A percentile compares a stretch with the other conserved stretches of the same genome.
These are phyloP conservation scores for Yamadazyma dushanensis DNA, from an alignment of 1,139 yeast genomes.

Conservation along the genomic window DNA sequence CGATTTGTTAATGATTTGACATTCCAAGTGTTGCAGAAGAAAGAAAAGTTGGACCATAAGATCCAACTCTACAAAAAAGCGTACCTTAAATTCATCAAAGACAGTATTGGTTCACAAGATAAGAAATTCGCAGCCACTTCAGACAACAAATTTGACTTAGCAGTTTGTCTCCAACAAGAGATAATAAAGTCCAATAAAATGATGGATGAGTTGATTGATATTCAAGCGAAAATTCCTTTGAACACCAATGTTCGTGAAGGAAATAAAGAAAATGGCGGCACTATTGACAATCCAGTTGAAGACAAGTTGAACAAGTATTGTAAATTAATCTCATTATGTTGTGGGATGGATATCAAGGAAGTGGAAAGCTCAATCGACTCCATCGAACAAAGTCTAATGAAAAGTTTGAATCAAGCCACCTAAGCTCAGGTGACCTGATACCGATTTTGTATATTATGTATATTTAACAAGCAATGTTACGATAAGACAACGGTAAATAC, in stretches of 20 bases:
- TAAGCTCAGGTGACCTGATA: no score
- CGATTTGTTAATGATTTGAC: constrained; percentile 42
- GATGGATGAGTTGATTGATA: constrained; percentile 18
- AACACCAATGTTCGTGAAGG: constrained; percentile 9
- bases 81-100: constrained; percentile 12
- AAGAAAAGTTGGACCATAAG: constrained; percentile 29
- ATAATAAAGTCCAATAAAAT: constrained; percentile 23
- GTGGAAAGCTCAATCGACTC: constrained; percentile 45
- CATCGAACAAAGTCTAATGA: constrained; percentile 39
- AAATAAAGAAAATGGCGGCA: constrained; percentile 17
- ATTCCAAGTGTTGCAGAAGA: constrained; percentile 35
- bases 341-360: constrained; percentile 45
- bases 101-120: not conserved
- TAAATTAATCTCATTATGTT: constrained; percentile 42
- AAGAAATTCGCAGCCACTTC: not conserved
- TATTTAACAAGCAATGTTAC: no score
- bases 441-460: constrained; percentile 9
- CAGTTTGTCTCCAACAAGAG: constrained; percentile 24
- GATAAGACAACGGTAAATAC: not conserved
- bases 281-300: constrained; percentile 27
- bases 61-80: constrained; percentile 18
- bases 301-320: constrained; percentile 45
- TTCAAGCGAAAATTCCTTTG: constrained; percentile 28
- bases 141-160: constrained; percentile 19
- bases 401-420: constrained; percentile 12